Conservation (phyloP, 495 filamentous ascomycete species). For the Penicillium nucicola region DNA sequence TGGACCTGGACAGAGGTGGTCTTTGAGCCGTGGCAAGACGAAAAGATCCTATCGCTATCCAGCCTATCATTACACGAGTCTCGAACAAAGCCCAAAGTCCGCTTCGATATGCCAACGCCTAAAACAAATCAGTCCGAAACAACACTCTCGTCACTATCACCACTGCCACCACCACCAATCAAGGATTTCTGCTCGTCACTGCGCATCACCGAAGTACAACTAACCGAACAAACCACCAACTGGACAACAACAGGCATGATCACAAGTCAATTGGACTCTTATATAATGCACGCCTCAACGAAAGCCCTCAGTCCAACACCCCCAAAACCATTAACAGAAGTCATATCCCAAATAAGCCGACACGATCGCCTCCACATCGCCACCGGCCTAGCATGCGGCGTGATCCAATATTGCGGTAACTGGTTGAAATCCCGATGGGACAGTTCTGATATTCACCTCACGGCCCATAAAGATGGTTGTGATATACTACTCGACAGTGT, state of each 20-base stretch:
- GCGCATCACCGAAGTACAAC: neutral
- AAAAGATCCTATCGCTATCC: constrained; percentile 10
- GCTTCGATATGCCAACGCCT: neutral
- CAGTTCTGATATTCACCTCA: constrained; percentile 13
- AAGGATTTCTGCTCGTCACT: constrained; percentile 5
- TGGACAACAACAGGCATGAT: constrained; percentile 9
- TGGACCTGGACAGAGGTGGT: constrained; percentile 11
- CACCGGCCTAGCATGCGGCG: constrained; percentile 31
- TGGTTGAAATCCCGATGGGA: constrained; percentile 32
- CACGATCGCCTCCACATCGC: constrained; percentile 31
- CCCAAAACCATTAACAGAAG: constrained; percentile 2
- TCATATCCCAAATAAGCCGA: constrained; percentile 10
- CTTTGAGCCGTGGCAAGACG: constrained; percentile 6
- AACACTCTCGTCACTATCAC: neutral
- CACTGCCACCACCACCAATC: neutral
- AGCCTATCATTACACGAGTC: neutral
- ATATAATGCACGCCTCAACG: constrained; percentile 5
- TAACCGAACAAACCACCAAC: too few species aligned
- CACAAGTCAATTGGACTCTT: neutral
- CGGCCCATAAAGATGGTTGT: neutral
- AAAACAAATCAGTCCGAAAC: neutral
- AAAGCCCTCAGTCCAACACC: neutral
- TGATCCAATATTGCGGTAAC: constrained; percentile 29
- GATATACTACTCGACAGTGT: constrained; percentile 5
- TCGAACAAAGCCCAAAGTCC: neutral